Evolutionary conservation across 345 rosid genomes (phyloP).

Genomic region (Noccaea caerulescens): DNA sequence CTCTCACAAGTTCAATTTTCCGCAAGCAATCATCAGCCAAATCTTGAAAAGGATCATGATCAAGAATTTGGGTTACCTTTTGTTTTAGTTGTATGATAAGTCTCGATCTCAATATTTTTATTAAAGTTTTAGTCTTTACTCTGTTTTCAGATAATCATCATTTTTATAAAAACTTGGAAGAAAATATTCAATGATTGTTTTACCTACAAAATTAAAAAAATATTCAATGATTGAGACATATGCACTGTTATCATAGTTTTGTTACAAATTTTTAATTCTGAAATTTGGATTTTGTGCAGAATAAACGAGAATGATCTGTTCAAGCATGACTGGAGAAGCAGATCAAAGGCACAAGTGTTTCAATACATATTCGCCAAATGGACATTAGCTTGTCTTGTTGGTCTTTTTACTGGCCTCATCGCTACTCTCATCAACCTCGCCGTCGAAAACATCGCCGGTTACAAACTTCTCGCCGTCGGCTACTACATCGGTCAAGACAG

Average conservation of each 20-base stretch:
- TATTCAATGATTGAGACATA: constrained; percentile 32
- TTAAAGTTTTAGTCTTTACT: constrained; percentile 4
- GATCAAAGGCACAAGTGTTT: constrained; percentile 79
- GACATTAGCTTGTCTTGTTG: constrained; percentile 82
- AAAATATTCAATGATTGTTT: constrained; percentile 23
- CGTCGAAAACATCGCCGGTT: constrained; percentile 94
- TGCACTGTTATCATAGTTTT: neutral
- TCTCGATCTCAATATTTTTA: constrained; percentile 12
- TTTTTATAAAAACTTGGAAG: neutral
- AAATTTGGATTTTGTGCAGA: constrained; percentile 48
- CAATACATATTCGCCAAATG: constrained; percentile 85
- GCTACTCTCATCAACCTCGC: constrained; percentile 90
- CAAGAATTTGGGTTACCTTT: constrained; percentile 24
- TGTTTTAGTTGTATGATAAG: neutral
- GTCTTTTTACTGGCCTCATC: constrained; percentile 78
- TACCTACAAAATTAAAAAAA: neutral
- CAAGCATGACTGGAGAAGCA: constrained; percentile 96
- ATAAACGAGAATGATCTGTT: constrained; percentile 92
- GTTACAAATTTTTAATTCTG: neutral
- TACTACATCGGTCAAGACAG: constrained; percentile 60
- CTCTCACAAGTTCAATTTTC: constrained; percentile 27
- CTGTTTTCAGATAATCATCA: constrained; percentile 19
- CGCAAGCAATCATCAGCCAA: constrained; percentile 33
- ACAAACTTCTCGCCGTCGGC: constrained; percentile 83
- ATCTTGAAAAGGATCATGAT: constrained; percentile 21